These are phyloP conservation scores for Sordariomycetes sp. DNA, from an alignment of 2,329 filamentous ascomycete genomes.

Conservation along the genomic window DNA sequence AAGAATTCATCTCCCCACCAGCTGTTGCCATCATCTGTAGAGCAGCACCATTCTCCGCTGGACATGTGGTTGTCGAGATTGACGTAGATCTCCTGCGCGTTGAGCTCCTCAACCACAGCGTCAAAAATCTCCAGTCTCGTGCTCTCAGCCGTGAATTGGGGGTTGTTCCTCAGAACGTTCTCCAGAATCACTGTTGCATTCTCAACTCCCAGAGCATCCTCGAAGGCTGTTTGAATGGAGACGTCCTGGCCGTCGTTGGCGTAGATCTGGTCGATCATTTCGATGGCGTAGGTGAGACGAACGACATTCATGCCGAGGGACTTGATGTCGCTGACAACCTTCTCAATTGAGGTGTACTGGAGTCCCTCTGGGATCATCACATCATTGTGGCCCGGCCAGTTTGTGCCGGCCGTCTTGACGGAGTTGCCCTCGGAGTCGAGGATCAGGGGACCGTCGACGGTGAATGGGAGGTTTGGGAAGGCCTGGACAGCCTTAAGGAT, in stretches of 20 bases:
- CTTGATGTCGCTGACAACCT: conserved; percentile 46
- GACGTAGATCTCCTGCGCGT: conserved; percentile 45
- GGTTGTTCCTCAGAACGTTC: conserved; percentile 47
- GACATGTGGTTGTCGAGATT: conserved; percentile 56
- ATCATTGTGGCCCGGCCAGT: conserved; percentile 53
- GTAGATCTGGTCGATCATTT: conserved; percentile 53
- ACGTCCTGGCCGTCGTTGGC: conserved; percentile 36
- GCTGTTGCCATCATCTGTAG: conserved; percentile 41
- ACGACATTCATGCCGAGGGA: conserved; percentile 54
- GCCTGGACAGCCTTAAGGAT: too few relatives aligned
- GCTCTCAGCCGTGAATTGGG: conserved; percentile 41
- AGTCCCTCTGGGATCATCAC: conserved; percentile 59
- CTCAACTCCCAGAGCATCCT: conserved; percentile 33
- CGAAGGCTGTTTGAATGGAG: conserved; percentile 33
- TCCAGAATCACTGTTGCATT: conserved; percentile 43
- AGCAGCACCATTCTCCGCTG: conserved; percentile 49
- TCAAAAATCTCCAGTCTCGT: conserved; percentile 48
- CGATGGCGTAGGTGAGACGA: conserved; percentile 53
- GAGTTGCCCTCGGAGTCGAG: conserved; percentile 29
- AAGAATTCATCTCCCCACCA: conserved; percentile 57
- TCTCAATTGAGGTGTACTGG: conserved; percentile 48
- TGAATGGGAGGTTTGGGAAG: conserved; percentile 23
- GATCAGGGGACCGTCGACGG: conserved; percentile 29
- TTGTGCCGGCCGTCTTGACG: conserved; percentile 44
- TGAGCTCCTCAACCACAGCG: conserved; percentile 49